Base-by-base conservation (phyloP, 1,284 basidiomycete genomes). In the Tilletia walkeri region DNA sequence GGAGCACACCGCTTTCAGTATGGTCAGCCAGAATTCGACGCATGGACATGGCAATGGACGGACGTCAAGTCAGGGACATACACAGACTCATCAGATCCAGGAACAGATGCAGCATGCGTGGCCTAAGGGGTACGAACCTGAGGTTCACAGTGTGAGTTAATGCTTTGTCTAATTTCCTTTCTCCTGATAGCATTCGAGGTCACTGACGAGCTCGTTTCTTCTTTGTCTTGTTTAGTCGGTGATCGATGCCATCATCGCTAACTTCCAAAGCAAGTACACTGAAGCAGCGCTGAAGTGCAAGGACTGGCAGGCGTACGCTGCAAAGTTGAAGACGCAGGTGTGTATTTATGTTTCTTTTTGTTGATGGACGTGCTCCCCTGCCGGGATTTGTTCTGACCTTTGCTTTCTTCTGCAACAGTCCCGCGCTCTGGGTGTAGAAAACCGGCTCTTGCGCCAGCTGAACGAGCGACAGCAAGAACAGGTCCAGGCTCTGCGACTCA, bases 281-380 rank as follows among this genome's bases (percentile, higher is more conserved):
- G 76, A 78, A 69, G 72, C 77, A 3, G 74, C 76, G 12, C 70
- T 69, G 71, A 81, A 81, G 67, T 80, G 78, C 75, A 78, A 76
- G 48, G 73, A 72, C n/a, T 81, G 79, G 79, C 77, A 81, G 65
- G 71, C 67, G 49, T 80, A 76, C 54, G 75, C 78, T 1, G 75
- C 78, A 18, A 80, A 78, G 71, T 73, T 81, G 24, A 70, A 72
- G 34, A 77, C 78, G 6, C 76, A 56, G 54, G 54, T 56, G 12
- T 12, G 54, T 24, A 53, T 45, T 45, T 3, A 45, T 45, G 41
- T 14, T 14, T 45, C 3, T 14, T 30, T 30, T 30, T 30, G 24
- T 30, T 30, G 24, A 30, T 30, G 24, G 24, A 30, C 24, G 24
- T 45, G 41, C 41, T 45, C 41, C 41, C 41, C 6, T 14, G 6